Percentiles rank a stretch among this genome's conserved stretches.
These are phyloP conservation scores for Zygotorulaspora chibaensis DNA, from an alignment of 805 yeast species.

Conservation along the genomic window DNA sequence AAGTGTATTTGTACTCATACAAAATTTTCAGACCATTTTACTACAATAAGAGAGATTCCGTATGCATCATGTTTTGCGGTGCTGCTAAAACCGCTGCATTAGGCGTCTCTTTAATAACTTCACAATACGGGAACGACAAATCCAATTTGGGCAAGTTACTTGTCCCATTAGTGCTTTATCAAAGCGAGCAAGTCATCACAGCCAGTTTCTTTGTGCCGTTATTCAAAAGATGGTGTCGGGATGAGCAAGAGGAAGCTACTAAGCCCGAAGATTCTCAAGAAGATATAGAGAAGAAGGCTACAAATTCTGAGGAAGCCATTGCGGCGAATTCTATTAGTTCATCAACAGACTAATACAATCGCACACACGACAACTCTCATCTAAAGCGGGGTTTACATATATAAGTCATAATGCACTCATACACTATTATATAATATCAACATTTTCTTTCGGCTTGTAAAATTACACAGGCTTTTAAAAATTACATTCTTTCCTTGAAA, in stretches of 20 bases:
- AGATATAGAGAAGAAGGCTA: constrained; percentile 7
- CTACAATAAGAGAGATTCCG: constrained; percentile 66
- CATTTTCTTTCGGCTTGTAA: no score
- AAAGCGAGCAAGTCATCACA: constrained; percentile 78
- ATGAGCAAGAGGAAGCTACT: constrained; percentile 19
- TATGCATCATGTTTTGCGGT: constrained; percentile 79
- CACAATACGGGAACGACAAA: constrained; percentile 67
- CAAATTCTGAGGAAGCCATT: neutral
- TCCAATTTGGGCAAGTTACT: constrained; percentile 63
- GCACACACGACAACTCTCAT: neutral
- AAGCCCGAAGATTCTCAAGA: constrained; percentile 1
- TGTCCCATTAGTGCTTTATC: constrained; percentile 81
- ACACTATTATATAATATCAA: neutral
- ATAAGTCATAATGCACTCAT: neutral
- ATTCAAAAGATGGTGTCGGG: constrained; percentile 61
- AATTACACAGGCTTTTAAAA: no score
- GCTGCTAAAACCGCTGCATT: constrained; percentile 92
- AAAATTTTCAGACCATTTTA: constrained; percentile 55
- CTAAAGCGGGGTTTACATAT: neutral
- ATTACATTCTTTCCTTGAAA: no score
- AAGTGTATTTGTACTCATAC: constrained; percentile 41
- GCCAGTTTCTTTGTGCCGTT: constrained; percentile 68
- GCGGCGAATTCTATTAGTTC: neutral
- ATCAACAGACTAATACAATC: neutral
- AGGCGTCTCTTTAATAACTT: constrained; percentile 77